Conservation (phyloP, 2,329 filamentous ascomycete species). For the Coniochaeta hoffmannii region DNA sequence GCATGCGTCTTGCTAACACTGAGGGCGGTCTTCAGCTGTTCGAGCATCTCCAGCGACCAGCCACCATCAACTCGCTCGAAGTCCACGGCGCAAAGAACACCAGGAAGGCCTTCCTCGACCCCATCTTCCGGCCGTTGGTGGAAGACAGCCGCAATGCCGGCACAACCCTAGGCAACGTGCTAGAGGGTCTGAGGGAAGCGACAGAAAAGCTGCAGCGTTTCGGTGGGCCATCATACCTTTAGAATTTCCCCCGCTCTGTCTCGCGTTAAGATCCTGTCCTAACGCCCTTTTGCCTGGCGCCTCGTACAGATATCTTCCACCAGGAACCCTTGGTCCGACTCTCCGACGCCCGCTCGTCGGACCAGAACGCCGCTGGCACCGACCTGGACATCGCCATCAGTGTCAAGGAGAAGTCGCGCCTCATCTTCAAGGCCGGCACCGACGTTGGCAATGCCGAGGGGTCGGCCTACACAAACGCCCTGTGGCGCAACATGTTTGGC, state of each 20-base stretch:
- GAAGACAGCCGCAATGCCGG: constrained; percentile 56
- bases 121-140: constrained; percentile 71
- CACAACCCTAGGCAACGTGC: constrained; percentile 74
- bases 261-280: neutral
- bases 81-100: constrained; percentile 79
- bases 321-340: constrained; percentile 76
- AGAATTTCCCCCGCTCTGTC: neutral
- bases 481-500: constrained; percentile 88
- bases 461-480: constrained; percentile 80
- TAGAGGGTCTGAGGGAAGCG: constrained; percentile 62
- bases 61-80: constrained; percentile 78
- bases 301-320: constrained; percentile 69
- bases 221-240: constrained; percentile 44
- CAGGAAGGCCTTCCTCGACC: constrained; percentile 75
- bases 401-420: constrained; percentile 70
- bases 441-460: constrained; percentile 92
- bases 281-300: neutral
- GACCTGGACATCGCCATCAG: constrained; percentile 77
- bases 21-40: constrained; percentile 48
- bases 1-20: constrained; percentile 5
- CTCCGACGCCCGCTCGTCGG: constrained; percentile 62
- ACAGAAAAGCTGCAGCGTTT: constrained; percentile 72
- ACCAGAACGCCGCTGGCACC: constrained; percentile 62
- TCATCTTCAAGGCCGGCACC: constrained; percentile 89
- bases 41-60: constrained; percentile 78